These are phyloP conservation scores for Strobilomyces dryophilus DNA, from an alignment of 768 basidiomycete genomes.

Conservation along the genomic window DNA sequence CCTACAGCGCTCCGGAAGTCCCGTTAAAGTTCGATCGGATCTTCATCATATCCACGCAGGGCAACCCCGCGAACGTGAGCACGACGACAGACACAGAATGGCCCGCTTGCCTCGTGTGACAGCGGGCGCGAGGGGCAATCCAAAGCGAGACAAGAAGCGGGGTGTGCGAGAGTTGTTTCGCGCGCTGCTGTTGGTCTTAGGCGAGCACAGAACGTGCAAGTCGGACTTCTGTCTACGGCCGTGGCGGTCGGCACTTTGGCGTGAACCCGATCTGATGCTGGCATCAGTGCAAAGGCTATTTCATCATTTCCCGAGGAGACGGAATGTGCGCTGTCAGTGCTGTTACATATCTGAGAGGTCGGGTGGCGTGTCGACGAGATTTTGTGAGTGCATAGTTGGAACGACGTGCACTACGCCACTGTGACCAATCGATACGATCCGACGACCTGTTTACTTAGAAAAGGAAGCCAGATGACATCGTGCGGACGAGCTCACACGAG, in stretches of 20 bases:
- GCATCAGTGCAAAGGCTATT: background rate
- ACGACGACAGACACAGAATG: constrained; percentile 37
- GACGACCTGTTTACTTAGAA: constrained; percentile 3
- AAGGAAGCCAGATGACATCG: constrained; percentile 2
- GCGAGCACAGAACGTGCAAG: background rate
- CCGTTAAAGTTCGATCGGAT: constrained; percentile 45
- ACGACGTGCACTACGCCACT: constrained; percentile 14
- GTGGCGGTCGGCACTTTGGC: constrained; percentile 8
- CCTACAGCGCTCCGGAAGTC: constrained; percentile 35
- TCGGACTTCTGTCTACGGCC: constrained; percentile 6
- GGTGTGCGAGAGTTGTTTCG: constrained; percentile 31
- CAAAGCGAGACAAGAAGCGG: constrained; percentile 23
- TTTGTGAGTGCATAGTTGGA: background rate
- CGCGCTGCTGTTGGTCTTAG: constrained; percentile 30
- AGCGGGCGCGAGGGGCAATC: constrained; percentile 31
- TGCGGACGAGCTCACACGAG: constrained; percentile 2
- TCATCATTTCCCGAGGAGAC: constrained; percentile 16
- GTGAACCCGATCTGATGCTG: constrained; percentile 15
- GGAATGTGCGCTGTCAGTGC: background rate
- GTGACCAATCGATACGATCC: constrained; percentile 9
- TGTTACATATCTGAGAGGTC: background rate
- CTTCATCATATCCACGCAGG: constrained; percentile 40
- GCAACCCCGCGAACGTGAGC: constrained; percentile 28
- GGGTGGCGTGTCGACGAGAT: constrained; percentile 18
- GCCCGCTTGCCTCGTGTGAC: constrained; percentile 48